Percentiles rank a stretch among this genome's conserved stretches.
These are phyloP conservation scores for Hypoxylon sp. DNA, from an alignment of 2,329 filamentous ascomycete genomes.

Conservation along the genomic window DNA sequence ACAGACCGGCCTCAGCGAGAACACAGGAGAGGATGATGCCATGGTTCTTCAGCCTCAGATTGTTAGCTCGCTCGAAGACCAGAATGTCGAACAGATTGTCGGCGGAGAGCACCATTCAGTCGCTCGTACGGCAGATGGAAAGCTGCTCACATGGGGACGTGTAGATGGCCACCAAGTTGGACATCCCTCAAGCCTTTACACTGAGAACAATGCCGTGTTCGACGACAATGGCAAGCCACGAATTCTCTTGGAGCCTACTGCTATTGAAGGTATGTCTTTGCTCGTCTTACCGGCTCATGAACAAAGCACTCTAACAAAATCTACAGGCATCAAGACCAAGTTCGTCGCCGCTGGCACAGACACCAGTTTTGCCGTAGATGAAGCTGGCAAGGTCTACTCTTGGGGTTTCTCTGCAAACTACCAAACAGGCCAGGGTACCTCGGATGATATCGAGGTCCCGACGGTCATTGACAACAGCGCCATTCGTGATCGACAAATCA, in stretches of 20 bases:
- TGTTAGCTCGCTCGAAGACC: slow-evolving; percentile 74
- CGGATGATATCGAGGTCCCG: slow-evolving; percentile 84
- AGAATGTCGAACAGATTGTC: slow-evolving; percentile 76
- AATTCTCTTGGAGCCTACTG: slow-evolving; percentile 77
- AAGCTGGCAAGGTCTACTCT: slow-evolving; percentile 77
- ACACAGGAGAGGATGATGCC: slow-evolving; percentile 77
- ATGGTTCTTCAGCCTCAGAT: slow-evolving; percentile 79
- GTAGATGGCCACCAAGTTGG: slow-evolving; percentile 68
- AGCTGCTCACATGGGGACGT: slow-evolving; percentile 64
- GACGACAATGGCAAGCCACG: slow-evolving; percentile 77
- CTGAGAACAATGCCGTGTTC: slow-evolving; percentile 71
- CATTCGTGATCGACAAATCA: slow-evolving; percentile 79
- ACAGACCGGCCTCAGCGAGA: slow-evolving; percentile 74
- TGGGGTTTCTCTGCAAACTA: slow-evolving; percentile 88
- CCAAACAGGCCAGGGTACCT: slow-evolving; percentile 82
- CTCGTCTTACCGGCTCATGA: not conserved
- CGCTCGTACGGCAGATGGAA: slow-evolving; percentile 59
- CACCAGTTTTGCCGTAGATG: slow-evolving; percentile 79
- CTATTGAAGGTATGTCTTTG: slow-evolving; percentile 66
- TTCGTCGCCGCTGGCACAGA: slow-evolving; percentile 77
- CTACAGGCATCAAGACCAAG: slow-evolving; percentile 64
- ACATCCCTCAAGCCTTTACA: slow-evolving; percentile 68
- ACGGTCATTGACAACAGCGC: slow-evolving; percentile 89
- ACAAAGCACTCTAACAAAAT: slow-evolving; percentile 40
- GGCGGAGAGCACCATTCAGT: slow-evolving; percentile 80